Evolutionary conservation across 495 filamentous ascomycete species (phyloP), one percentile per base, ranked within the genome.

Genomic region (Penicillium tannophilum): DNA sequence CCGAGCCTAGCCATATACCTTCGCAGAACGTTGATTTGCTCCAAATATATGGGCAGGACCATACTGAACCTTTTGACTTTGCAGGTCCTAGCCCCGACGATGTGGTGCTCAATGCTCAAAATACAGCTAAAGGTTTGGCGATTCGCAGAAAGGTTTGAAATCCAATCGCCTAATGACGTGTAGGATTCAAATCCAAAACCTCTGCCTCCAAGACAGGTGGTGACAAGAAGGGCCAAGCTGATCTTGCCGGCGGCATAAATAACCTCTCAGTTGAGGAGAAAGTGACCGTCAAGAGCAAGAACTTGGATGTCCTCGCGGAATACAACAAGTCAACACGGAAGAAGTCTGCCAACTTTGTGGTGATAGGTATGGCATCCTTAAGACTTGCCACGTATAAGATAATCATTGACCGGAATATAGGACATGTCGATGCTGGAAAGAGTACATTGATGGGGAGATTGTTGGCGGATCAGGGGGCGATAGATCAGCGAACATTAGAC

Each of bases 371-470:
- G 82, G 73, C 14, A 19, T 43, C 28, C 11, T 33, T 10, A 41
- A 49, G 1, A 0, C 4, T 23, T 36, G 20, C 3, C 48, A 51
- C 6, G 0, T 46, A 14, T 39, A 45, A 54, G 19, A 43, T 20
- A 23, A 54, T 39, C 12, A 36, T 61, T 75, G 50, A 72, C 31
- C 35, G 19, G 17, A 31, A 23, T 30, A 6, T 10, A 93, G 92
- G 94, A 36, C 94, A 98, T 73, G 94, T 98, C 46, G 94, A 98
- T 74, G 92, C 93, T 44, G 94, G 94, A 30, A 98, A 98, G 74
- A 96, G 92, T 74, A 98, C 94, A 16, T 79, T 98, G 17, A 98
- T 98, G 95, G 94, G 94, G 10, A 85, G 94, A 16, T 75, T 98
- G n/a, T 79, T 98, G 17, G 88, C 90, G 31, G 95, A 98, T 66